These are phyloP conservation scores for Myxozyma mucilagina DNA, from an alignment of 805 yeast species.

Conservation along the genomic window DNA sequence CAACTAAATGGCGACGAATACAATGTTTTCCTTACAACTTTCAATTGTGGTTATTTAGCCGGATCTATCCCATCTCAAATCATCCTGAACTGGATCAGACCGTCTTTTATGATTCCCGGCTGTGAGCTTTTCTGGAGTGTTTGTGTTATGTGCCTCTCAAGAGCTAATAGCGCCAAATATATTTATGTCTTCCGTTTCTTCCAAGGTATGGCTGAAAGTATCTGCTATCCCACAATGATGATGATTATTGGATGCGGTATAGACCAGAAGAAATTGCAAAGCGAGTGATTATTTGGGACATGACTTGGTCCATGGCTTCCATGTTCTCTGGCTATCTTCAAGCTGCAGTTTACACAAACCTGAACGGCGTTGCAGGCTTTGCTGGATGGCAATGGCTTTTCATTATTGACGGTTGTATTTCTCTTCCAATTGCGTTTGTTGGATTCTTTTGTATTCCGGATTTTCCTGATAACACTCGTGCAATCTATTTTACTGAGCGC, in stretches of 20 bases:
- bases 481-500: conserved; percentile 47
- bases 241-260: conserved; percentile 60
- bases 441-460: conserved; percentile 64
- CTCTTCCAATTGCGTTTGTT: conserved; percentile 56
- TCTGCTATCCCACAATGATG: conserved; percentile 50
- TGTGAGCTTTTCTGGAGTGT: conserved; percentile 69
- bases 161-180: conserved; percentile 51
- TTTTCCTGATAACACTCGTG: conserved; percentile 59
- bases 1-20: conserved; percentile 63
- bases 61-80: conserved; percentile 57
- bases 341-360: conserved; percentile 51
- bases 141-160: conserved; percentile 58
- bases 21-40: conserved; percentile 57
- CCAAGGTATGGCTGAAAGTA: conserved; percentile 68
- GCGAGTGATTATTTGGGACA: conserved; percentile 60
- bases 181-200: conserved; percentile 65
- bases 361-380: conserved; percentile 55
- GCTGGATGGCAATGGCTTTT: conserved; percentile 76
- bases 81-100: conserved; percentile 60
- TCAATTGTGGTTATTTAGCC: conserved; percentile 56
- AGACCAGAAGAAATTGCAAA: conserved; percentile 57
- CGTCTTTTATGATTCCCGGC: conserved; percentile 53
- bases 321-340: conserved; percentile 65
- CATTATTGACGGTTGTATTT: conserved; percentile 62
- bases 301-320: conserved; percentile 63